Base-by-base conservation (phyloP, 2,329 filamentous ascomycete genomes). In the Calonectria hawksworthii region DNA sequence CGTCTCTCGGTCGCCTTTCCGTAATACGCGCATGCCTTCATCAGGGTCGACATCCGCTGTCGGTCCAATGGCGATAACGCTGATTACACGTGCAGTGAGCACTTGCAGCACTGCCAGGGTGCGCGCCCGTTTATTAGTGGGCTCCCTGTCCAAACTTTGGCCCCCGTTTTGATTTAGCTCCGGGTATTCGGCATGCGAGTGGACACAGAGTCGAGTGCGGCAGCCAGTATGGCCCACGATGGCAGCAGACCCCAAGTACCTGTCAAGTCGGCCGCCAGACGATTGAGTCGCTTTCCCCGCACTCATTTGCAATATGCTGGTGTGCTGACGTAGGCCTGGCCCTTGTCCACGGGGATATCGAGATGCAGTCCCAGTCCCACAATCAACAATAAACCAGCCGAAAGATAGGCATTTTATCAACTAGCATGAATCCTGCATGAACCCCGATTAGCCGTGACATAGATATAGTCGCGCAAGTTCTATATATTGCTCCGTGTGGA, bases 1-100 rank as follows among this genome's bases (percentile, higher is more conserved):
- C 26, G 56, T 23, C 56, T 38, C 56, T 63, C 56, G 56, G 56
- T 63, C 56, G 56, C 56, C 16, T 26, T 41, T 63, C 56, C n/a
- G 56, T 63, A 63, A 63, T 41, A 63, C 56, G 56, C 56, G 34
- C 56, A 63, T 63, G 34, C 56, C 23, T 41, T 28, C 21, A 21
- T 63, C 56, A 63, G 34, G 56, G 34, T 63, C 16, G 18, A 21
- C 56, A 28, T 2, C 23, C 38, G 18, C n/a, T 30, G 8, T 63
- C n/a, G 23, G 56, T 30, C 56, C 56, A 63, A 63, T 63, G 36
- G 28, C 41, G 56, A 36, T n/a, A 34, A 38, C 28, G 56, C 56
- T 63, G 56, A 63, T 63, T 63, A 38, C 56, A 63, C 56, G 56
- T 63, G 56, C 56, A 63, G 56, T 44, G 56, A 63, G 56, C 56